Evolutionary conservation across 192 early-diverging fungal species (phyloP).

Genomic region (Nowakowskiella sp.): DNA sequence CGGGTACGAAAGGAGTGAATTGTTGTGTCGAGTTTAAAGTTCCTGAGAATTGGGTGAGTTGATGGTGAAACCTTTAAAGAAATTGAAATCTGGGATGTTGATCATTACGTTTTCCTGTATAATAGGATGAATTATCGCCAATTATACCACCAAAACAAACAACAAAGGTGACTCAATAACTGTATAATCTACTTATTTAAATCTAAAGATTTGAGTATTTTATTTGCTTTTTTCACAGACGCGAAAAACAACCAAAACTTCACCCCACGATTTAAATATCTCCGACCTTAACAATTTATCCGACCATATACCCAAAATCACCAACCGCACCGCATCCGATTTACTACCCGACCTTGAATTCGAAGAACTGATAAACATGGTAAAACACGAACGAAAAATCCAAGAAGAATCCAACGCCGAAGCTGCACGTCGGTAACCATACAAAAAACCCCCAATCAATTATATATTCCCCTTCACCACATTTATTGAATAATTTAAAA

Average conservation of each 20-base stretch:
- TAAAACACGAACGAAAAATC: not conserved
- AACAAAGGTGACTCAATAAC: not conserved
- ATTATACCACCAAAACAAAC: not conserved
- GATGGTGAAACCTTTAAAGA: too few species aligned
- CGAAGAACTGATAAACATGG: not conserved
- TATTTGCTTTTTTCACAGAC: not conserved
- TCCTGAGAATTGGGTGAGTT: not conserved
- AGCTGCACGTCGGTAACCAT: too few species aligned
- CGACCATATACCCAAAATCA: not conserved
- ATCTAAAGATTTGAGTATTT: not conserved
- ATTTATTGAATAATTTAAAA: too few species aligned
- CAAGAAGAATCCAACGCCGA: too few species aligned
- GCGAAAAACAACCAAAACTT: not conserved
- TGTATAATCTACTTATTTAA: not conserved
- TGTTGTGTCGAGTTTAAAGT: not conserved
- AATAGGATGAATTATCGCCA: not conserved
- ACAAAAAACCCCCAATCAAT: too few species aligned
- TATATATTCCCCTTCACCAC: too few species aligned
- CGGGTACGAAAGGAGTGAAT: not conserved
- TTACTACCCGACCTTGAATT: not conserved
- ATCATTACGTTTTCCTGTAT: not conserved
- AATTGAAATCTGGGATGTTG: not conserved
- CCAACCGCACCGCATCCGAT: not conserved
- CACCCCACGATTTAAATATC: too few species aligned
- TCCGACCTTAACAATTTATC: too few species aligned